phyloP scores from a whole-genome alignment of 2,329 filamentous ascomycete species.

The Aspergillus sp. region DNA sequence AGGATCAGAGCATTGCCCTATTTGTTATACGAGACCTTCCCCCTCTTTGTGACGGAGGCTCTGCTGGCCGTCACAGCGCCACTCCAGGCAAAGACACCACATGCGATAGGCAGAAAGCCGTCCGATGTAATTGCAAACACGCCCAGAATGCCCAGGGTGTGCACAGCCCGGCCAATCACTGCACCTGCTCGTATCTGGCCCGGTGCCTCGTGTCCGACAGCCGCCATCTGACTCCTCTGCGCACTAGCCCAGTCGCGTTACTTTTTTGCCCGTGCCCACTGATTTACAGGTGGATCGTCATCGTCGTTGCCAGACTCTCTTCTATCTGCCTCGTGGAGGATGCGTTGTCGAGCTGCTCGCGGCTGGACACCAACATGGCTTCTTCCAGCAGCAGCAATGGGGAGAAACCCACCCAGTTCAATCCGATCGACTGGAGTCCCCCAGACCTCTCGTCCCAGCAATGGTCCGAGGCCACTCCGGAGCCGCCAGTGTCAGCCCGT shows the following conservation, averaged over 20 bases:
- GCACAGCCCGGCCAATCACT: not conserved
- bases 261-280: not conserved
- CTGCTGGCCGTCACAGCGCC: not conserved
- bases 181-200: not conserved
- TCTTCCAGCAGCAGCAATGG: slow-evolving; percentile 6
- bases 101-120: not conserved
- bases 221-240: not conserved
- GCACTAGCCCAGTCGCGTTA: not conserved
- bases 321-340: not conserved
- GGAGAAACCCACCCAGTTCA: slow-evolving; percentile 2
- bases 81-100: not conserved
- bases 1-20: not conserved
- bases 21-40: not conserved
- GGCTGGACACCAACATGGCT: slow-evolving; percentile 10
- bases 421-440: slow-evolving; percentile 11
- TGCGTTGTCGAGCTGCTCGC: not conserved
- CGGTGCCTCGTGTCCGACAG: not conserved
- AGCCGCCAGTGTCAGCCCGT: not conserved
- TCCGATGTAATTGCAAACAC: not conserved
- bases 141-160: not conserved
- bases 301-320: not conserved
- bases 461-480: slow-evolving; percentile 1
- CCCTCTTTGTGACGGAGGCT: slow-evolving; percentile 1
- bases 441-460: not conserved
- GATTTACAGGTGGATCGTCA: not conserved